Conservation (phyloP, 176 grass and related monocot genomes). For the Oryza australiensis region DNA sequence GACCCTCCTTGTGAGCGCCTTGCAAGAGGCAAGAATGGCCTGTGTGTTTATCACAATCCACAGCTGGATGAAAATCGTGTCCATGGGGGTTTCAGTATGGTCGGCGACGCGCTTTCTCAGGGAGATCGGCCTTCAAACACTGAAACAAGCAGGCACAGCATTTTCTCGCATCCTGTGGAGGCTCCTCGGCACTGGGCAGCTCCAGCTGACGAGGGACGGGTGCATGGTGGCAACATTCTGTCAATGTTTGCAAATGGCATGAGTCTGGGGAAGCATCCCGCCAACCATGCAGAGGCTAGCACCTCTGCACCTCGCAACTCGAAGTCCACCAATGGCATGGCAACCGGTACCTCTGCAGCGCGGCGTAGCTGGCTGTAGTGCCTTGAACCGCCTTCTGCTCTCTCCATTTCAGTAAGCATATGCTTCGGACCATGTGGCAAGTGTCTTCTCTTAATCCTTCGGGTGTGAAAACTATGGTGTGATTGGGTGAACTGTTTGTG, state of each 20-base stretch:
- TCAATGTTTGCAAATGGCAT: slow-evolving; percentile 42
- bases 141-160: slow-evolving; percentile 18
- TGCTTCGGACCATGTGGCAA: neutral
- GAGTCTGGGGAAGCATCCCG: slow-evolving; percentile 21
- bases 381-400: neutral
- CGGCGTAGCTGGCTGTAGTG: slow-evolving; percentile 43
- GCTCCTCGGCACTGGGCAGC: neutral
- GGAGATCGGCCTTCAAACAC: slow-evolving; percentile 17
- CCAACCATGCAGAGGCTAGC: neutral
- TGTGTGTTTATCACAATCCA: slow-evolving; percentile 53
- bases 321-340: slow-evolving; percentile 15
- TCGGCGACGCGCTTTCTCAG: neutral
- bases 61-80: slow-evolving; percentile 55
- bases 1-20: slow-evolving; percentile 56
- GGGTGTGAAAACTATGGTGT: neutral
- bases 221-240: slow-evolving; percentile 70
- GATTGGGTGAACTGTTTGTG: slow-evolving; percentile 22
- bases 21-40: slow-evolving; percentile 61
- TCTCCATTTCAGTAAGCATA: neutral
- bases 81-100: slow-evolving; percentile 48
- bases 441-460: slow-evolving; percentile 12
- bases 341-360: neutral
- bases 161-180: slow-evolving; percentile 26
- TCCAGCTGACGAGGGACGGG: slow-evolving; percentile 53
- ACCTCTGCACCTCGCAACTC: slow-evolving; percentile 14